Evolutionary conservation across 2,329 filamentous ascomycete genomes (phyloP).

Genomic region (Remersonia thermophila): DNA sequence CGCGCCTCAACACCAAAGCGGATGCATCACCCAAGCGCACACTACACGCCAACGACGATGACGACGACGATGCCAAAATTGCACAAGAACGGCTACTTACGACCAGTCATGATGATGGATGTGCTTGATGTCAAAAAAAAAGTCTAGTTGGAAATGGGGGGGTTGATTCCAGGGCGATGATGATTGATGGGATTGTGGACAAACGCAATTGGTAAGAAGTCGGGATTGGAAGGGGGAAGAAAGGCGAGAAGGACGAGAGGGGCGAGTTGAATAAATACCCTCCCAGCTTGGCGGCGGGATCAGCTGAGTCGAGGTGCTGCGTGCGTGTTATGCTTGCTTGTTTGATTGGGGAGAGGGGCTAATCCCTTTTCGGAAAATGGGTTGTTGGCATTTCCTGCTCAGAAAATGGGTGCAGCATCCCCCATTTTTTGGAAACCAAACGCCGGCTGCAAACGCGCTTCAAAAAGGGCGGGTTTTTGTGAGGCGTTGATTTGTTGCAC

Average conservation of each 20-base stretch:
- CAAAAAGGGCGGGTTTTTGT: too few species aligned
- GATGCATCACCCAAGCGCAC: conserved; percentile 7
- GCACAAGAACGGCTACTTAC: conserved; percentile 32
- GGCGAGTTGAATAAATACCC: conserved; percentile 12
- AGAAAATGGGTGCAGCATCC: conserved; percentile 4
- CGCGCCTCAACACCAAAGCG: conserved; percentile 15
- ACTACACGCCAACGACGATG: conserved; percentile 16
- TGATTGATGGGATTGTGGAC: too few species aligned
- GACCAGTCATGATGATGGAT: conserved; percentile 55
- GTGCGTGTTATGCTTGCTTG: too few species aligned
- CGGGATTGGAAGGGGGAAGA: conserved; percentile 7
- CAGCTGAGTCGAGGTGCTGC: conserved; percentile 5
- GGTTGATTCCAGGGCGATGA: too few species aligned
- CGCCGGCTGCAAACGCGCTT: too few species aligned
- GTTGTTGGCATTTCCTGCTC: conserved; percentile 7
- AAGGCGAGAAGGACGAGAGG: conserved; percentile 6
- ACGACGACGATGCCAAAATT: conserved; percentile 11
- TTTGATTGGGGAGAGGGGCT: conserved; percentile 12
- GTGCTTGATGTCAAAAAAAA: conserved; percentile 21
- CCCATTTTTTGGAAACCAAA: too few species aligned
- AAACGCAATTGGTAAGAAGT: conserved; percentile 19
- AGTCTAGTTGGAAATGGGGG: too few species aligned
- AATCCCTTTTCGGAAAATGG: conserved; percentile 14
- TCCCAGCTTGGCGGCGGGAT: conserved; percentile 5
- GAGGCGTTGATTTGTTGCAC: too few species aligned